Evolutionary conservation across 164 flowering plant genomes (phyloP).

Genomic region (Annona squamosa): DNA sequence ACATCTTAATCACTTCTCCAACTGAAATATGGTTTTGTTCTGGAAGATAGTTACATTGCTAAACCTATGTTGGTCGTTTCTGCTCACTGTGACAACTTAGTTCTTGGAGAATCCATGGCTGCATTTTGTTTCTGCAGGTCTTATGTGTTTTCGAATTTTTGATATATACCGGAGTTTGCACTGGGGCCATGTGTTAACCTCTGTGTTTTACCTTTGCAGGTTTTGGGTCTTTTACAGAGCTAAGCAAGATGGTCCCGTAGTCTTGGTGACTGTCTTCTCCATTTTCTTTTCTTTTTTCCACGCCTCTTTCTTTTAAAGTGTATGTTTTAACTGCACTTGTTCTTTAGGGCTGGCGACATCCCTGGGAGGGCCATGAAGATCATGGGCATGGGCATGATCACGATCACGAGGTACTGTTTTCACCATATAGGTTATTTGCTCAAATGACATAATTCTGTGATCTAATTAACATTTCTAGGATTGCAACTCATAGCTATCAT

Average conservation of each 20-base stretch:
- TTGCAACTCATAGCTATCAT: no score
- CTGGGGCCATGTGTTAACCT: no score
- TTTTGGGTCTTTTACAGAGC: slow-evolving; percentile 38
- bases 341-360: slow-evolving; percentile 78
- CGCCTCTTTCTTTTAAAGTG: background rate
- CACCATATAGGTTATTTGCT: background rate
- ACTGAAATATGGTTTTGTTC: no score
- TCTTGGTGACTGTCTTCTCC: slow-evolving; percentile 22
- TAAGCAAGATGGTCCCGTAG: slow-evolving; percentile 37
- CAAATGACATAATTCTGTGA: background rate
- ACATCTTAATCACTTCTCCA: no score
- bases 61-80: no score
- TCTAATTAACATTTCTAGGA: background rate
- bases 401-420: slow-evolving; percentile 28
- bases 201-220: slow-evolving; percentile 16
- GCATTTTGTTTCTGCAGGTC: no score
- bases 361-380: slow-evolving; percentile 90
- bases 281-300: background rate
- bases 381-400: slow-evolving; percentile 46
- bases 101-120: no score
- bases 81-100: no score
- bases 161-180: no score
- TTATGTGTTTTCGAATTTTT: no score
- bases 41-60: no score
- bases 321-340: background rate